A percentile compares a stretch with the other conserved stretches of the same genome.
Evolutionary conservation across 1,284 basidiomycete genomes (phyloP).

Genomic region (Waitea zeae): DNA sequence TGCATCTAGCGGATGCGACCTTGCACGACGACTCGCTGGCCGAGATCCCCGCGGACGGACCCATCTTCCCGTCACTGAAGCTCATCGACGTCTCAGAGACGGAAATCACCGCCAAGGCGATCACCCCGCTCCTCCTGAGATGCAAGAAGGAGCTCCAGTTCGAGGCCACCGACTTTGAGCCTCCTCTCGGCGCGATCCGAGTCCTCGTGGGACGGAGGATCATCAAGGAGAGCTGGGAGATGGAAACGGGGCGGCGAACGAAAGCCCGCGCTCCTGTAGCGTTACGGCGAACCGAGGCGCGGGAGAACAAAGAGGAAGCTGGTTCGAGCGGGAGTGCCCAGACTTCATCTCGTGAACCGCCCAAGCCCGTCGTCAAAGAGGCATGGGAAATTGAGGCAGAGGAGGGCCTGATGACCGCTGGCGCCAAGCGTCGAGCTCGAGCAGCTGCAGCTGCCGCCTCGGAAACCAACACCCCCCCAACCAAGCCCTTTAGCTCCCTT

Average conservation of each 20-base stretch:
- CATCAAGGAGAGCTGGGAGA: slow-evolving; percentile 57
- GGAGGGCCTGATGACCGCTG: slow-evolving; percentile 16
- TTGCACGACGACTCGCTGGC: slow-evolving; percentile 43
- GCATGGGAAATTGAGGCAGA: slow-evolving; percentile 20
- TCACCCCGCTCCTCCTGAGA: slow-evolving; percentile 17
- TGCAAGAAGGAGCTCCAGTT: slow-evolving; percentile 30
- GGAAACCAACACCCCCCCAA: too few relatives aligned
- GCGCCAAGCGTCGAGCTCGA: slow-evolving; percentile 15
- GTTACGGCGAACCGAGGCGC: slow-evolving; percentile 3
- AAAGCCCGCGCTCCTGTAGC: slow-evolving; percentile 11
- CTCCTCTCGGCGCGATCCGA: slow-evolving; percentile 28
- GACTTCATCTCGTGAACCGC: not conserved
- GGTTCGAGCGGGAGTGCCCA: not conserved
- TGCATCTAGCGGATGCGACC: slow-evolving; percentile 34
- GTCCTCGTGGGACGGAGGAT: slow-evolving; percentile 53
- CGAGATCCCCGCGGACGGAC: slow-evolving; percentile 7
- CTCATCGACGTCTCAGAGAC: slow-evolving; percentile 52
- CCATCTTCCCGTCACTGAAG: slow-evolving; percentile 29
- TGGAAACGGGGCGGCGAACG: slow-evolving; percentile 43
- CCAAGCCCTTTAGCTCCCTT: slow-evolving; percentile 10
- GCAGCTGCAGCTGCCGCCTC: slow-evolving; percentile 11
- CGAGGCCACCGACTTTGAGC: slow-evolving; percentile 32
- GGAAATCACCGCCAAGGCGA: slow-evolving; percentile 21
- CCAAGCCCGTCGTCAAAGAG: slow-evolving; percentile 12
- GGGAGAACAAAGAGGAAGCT: not conserved